These are phyloP conservation scores for Orbilia brochopaga DNA, from an alignment of 2,329 filamentous ascomycete species.

Conservation along the genomic window DNA sequence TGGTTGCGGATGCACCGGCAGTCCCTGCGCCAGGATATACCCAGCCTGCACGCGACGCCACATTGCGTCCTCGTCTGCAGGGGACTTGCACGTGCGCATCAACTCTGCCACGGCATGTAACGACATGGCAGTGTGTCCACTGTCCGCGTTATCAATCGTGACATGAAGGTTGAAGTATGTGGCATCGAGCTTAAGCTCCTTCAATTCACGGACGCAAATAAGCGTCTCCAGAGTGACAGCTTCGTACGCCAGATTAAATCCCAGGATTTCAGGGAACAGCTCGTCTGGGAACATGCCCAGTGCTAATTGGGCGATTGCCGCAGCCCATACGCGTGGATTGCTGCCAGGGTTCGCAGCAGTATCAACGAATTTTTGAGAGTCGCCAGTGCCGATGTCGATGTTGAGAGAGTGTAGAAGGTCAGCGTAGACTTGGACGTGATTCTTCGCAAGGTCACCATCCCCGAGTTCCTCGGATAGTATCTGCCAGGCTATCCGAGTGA, in stretches of 20 bases:
- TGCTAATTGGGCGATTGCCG: slow-evolving; percentile 60
- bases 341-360: slow-evolving; percentile 57
- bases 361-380: slow-evolving; percentile 56
- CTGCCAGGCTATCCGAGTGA: slow-evolving; percentile 62
- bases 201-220: slow-evolving; percentile 60
- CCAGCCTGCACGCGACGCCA: slow-evolving; percentile 58
- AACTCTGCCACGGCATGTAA: slow-evolving; percentile 58
- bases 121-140: slow-evolving; percentile 63
- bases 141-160: slow-evolving; percentile 63
- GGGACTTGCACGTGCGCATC: slow-evolving; percentile 56
- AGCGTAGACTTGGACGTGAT: slow-evolving; percentile 59
- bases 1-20: slow-evolving; percentile 13
- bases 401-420: slow-evolving; percentile 56
- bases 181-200: slow-evolving; percentile 59
- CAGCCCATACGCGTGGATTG: slow-evolving; percentile 58
- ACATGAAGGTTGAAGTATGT: slow-evolving; percentile 64
- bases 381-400: slow-evolving; percentile 53
- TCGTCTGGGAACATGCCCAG: slow-evolving; percentile 62
- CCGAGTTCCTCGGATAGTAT: slow-evolving; percentile 63
- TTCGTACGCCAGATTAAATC: slow-evolving; percentile 64
- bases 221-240: slow-evolving; percentile 59
- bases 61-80: slow-evolving; percentile 50
- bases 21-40: slow-evolving; percentile 58
- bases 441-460: slow-evolving; percentile 61
- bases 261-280: slow-evolving; percentile 63